Percentiles rank a stretch among this genome's conserved stretches.
Conservation (phyloP, 306 rosid genomes). For the Vicia villosa region DNA sequence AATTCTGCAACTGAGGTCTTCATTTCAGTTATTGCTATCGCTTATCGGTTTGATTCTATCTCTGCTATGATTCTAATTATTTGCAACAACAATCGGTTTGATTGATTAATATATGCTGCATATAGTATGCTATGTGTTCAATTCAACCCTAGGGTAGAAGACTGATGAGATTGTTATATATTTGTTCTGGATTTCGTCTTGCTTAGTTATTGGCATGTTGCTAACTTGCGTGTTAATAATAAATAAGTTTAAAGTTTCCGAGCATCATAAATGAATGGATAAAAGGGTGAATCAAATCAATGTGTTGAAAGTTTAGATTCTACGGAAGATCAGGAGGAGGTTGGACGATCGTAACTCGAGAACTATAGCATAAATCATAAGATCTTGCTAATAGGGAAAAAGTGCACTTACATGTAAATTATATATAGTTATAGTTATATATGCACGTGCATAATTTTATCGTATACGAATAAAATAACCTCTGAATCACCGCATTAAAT, state of each 20-base stretch:
- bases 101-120: background rate
- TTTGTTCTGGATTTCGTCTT: background rate
- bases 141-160: constrained; percentile 14
- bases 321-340: background rate
- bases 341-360: background rate
- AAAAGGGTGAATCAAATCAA: background rate
- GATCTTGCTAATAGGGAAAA: background rate
- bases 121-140: background rate
- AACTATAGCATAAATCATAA: background rate
- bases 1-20: background rate
- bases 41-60: background rate
- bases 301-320: background rate
- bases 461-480: background rate
- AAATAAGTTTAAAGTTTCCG: background rate
- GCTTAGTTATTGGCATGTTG: background rate
- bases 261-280: background rate
- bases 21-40: background rate
- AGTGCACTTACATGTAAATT: no score
- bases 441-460: background rate
- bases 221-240: background rate
- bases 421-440: no score
- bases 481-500: background rate
- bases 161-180: background rate
- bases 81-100: background rate
- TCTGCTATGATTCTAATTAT: no score